Evolutionary conservation across 345 rosid genomes (phyloP), one percentile per base, ranked within the genome.

Genomic region (Garcia nutans): DNA sequence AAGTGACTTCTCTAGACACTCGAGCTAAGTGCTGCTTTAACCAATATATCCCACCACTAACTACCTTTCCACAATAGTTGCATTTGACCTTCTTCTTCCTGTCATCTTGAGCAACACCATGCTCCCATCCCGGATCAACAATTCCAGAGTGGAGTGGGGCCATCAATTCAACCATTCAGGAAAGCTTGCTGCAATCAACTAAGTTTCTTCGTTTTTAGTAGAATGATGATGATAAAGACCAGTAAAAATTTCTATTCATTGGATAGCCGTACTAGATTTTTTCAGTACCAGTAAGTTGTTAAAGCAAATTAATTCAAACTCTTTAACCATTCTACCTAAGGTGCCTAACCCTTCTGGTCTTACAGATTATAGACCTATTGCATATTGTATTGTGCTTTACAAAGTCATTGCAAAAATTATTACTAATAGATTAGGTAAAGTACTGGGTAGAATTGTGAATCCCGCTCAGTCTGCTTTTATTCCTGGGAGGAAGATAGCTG

Each of bases 91-190:
- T 92, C 86, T 90, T 92, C 81, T 90, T 88, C 74, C 89, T 86
- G 28, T 87, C 91, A 78, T 92, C 97, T 79, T 87, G 94, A 66
- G 97, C 90, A 79, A 85, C 82, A 26, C 94, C 97, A 67, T 90
- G 94, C 83, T 92, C 94, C 97, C 97, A 92, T 77, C 93, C 94
- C 23, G 92, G 97, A 75, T 90, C 91, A 69, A 88, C 89, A 65
- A 71, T 84, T 72, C 89, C 90, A 10, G 73, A 79, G 65, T 92
- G 87, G 79, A 78, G 81, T 79, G 93, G 93, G 42, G 88, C 85
- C 97, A 88, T 90, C 75, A 52, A 79, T 83, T 80, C 88, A 80
- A 87, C 84, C 86, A 85, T 84, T 73, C 61, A 70, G 17, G 13
- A 55, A 20, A 69, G 10, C 28, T 50, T 31, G 41, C 73, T 69